These are phyloP conservation scores for Xylaria scruposa DNA, from an alignment of 495 filamentous ascomycete genomes.

Conservation along the genomic window DNA sequence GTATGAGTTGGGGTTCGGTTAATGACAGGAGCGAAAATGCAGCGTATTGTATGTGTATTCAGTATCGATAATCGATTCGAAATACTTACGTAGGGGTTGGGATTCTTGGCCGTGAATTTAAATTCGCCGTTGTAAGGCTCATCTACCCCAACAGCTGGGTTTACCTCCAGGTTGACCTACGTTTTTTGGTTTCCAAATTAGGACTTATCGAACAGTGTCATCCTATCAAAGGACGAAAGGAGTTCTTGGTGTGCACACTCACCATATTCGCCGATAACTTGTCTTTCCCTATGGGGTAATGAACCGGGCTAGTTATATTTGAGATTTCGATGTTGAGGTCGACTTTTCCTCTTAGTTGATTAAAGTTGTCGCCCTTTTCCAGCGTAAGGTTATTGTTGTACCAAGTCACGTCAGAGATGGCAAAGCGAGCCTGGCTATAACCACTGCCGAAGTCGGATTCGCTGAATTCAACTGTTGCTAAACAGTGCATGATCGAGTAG, in stretches of 20 bases:
- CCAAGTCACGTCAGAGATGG: slow-evolving; percentile 16
- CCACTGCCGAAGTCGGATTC: slow-evolving; percentile 18
- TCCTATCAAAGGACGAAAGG: background rate
- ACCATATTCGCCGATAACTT: slow-evolving; percentile 10
- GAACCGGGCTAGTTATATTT: slow-evolving; percentile 16
- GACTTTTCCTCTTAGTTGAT: slow-evolving; percentile 1
- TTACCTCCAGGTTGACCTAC: slow-evolving; percentile 16
- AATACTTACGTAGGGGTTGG: slow-evolving; percentile 10
- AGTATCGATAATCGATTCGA: too few species aligned
- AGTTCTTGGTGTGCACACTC: background rate
- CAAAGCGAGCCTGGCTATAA: slow-evolving; percentile 15
- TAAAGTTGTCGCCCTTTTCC: slow-evolving; percentile 16
- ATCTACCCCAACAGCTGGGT: slow-evolving; percentile 16
- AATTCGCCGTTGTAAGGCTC: slow-evolving; percentile 12
- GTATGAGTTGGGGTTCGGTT: background rate
- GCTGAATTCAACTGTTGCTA: slow-evolving; percentile 13
- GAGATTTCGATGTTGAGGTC: slow-evolving; percentile 18
- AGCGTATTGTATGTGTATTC: background rate
- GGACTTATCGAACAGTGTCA: background rate
- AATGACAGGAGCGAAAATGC: too few species aligned
- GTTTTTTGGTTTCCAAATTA: background rate
- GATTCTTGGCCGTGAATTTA: background rate
- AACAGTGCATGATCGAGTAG: slow-evolving; percentile 13
- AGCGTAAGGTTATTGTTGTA: slow-evolving; percentile 14
- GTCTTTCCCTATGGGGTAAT: slow-evolving; percentile 23